Base-by-base conservation (phyloP, 768 basidiomycete genomes). In the Coprinopsis marcescibilis region DNA sequence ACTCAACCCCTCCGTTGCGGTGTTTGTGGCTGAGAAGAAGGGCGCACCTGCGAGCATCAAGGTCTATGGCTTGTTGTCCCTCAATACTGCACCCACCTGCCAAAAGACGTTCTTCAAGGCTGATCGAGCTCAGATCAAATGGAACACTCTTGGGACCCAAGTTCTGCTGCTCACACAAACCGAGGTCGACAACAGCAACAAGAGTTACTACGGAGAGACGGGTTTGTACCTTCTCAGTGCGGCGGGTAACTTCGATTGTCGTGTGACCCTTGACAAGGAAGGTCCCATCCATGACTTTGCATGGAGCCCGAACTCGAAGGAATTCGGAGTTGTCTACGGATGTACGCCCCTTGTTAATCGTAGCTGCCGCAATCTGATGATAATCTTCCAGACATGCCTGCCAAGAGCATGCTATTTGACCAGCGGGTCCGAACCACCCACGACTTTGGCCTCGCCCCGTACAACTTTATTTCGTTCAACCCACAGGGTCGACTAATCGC, bases 151-250 rank as follows among this genome's bases (percentile, higher is more conserved):
- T 14, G 96, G 95, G 15, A 95, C 93, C 0, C 89, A 90, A 59
- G 86, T 94, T 1, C 71, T 99, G 46, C 76, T 97, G 50, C 67
- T 97, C 29, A 94, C 95, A 0, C 91, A 94, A 59, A 95, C 94
- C 3, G 96, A 99, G 57, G 94, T 97, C 44, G 95, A 99, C 60
- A 90, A 89, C 61, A 85, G 89, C 37, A 95, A 95, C 65, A 96
- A 89, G 77, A 93, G 85, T 58, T 99, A 99, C 65, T 99, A 98
- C 55, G 96, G 96, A 45, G 95, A 98, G 71, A 96, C 94, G 2
- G 89, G 90, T 43, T 70, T 99, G 58, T 97, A 95, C 67, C 76
- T 97, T 12, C 78, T 98, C 52, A 92, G 85, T 53, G 82, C 92
- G 14, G 85, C 90, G 7, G 94, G 95, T 13, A 89, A 91, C 55